A percentile compares a stretch with the other conserved stretches of the same genome.
These are phyloP conservation scores for Ambrosiella xylebori DNA, from an alignment of 2,329 filamentous ascomycete genomes.

Conservation along the genomic window DNA sequence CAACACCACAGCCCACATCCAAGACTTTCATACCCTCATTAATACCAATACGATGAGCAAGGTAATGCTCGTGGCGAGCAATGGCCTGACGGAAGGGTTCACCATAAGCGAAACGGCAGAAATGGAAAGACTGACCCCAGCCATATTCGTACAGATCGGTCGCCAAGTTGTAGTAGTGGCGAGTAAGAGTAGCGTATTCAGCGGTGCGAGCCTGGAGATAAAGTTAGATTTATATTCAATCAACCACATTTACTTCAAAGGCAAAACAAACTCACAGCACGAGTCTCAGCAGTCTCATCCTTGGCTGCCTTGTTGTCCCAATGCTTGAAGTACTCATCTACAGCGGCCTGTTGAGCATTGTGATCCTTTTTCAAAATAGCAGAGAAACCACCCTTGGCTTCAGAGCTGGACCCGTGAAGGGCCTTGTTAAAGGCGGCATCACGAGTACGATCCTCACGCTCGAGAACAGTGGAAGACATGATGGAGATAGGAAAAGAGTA, in stretches of 20 bases:
- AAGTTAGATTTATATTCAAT: not conserved
- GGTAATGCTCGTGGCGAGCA: slow-evolving; percentile 93
- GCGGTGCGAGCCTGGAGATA: slow-evolving; percentile 51
- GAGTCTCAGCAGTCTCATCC: slow-evolving; percentile 66
- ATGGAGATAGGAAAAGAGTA: not conserved
- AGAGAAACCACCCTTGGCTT: slow-evolving; percentile 53
- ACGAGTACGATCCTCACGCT: slow-evolving; percentile 65
- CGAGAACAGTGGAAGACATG: slow-evolving; percentile 27
- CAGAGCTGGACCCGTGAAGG: slow-evolving; percentile 58
- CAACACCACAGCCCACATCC: slow-evolving; percentile 93
- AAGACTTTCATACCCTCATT: slow-evolving; percentile 76
- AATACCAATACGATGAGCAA: slow-evolving; percentile 76
- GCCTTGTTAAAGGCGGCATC: slow-evolving; percentile 86
- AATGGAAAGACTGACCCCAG: slow-evolving; percentile 94
- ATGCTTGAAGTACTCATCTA: slow-evolving; percentile 91
- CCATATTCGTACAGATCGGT: slow-evolving; percentile 94
- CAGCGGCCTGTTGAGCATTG: slow-evolving; percentile 58
- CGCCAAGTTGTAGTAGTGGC: slow-evolving; percentile 95
- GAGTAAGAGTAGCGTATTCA: slow-evolving; percentile 84
- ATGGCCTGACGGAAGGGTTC: slow-evolving; percentile 85
- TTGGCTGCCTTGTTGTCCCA: slow-evolving; percentile 72
- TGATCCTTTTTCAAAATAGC: slow-evolving; percentile 73
- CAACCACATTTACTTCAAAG: not conserved
- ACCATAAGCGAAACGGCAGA: slow-evolving; percentile 77
- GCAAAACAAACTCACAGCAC: slow-evolving; percentile 41